Evolutionary conservation across 2,329 filamentous ascomycete species (phyloP), one percentile per base, ranked within the genome.

Genomic region (Pseudogymnoascus sp.): DNA sequence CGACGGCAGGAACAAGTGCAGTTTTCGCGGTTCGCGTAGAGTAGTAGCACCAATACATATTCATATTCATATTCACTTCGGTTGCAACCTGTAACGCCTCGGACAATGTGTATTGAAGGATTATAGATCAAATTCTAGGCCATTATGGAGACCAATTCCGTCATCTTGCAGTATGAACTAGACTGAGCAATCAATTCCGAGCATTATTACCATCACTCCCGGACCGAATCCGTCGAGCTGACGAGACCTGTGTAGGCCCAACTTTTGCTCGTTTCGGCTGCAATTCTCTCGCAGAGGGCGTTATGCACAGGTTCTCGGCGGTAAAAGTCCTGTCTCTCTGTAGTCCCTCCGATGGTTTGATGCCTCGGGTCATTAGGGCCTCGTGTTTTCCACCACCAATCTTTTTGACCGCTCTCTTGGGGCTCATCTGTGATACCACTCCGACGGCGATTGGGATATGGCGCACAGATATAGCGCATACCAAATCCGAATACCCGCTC

Each of bases 401-500:
- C 25, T 56, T n/a, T n/a, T 33, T 56, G n/a, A 12, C 50, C 50
- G 10, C 50, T n/a, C 21, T 50, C 44, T 33, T 18, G 50, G 28
- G 10, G n/a, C n/a, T 33, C 16, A 33, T 56, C 50, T 56, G 28
- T 33, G 50, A 33, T 33, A 56, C 28, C 50, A 33, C 10, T 33
- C n/a, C 3, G 50, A 31, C 28, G 25, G 10, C 12, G 25, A 31
- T 18, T 56, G 50, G 28, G 28, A 18, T 21, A 33, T 33, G 28
- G 50, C 12, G 47, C 16, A 56, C 10, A 33, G 50, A 56, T 56
- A 56, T 33, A 8, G 28, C 33, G 59, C 33, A 31, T 33, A 60
- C 59, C 33, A 60, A 60, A 60, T 60, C 59, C 23, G 59, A 56
- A 33, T 6, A 18, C 28, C 33, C 4, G 38, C 61, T 73, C 66